Conservation (phyloP, 352 stramenopile genomes). For the Pythium periplocum region DNA sequence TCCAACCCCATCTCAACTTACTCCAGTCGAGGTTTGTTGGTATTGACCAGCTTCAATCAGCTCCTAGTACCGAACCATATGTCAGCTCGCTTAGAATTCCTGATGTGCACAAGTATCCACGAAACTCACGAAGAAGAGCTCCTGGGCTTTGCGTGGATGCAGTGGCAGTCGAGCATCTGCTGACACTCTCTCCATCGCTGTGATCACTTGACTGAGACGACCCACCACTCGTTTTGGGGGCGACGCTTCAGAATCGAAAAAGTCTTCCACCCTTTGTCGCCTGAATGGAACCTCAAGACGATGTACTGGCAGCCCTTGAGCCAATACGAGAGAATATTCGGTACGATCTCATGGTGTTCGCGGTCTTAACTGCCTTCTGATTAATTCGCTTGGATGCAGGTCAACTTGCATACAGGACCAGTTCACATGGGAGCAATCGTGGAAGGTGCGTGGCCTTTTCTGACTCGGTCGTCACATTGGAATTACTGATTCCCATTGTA, state of each 20-base stretch:
- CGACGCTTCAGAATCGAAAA: constrained; percentile 11
- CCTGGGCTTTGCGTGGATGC: constrained; percentile 19
- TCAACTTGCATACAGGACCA: constrained; percentile 15
- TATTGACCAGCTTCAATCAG: constrained; percentile 3
- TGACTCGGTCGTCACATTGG: background rate
- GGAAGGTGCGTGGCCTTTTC: constrained; percentile 12
- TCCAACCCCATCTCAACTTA: background rate
- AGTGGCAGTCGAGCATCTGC: constrained; percentile 7
- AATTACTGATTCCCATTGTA: background rate
- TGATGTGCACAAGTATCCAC: background rate
- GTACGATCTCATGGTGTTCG: constrained; percentile 4
- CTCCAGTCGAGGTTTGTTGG: constrained; percentile 1
- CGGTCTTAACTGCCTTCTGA: background rate
- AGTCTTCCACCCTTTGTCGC: background rate
- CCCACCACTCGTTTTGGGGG: background rate
- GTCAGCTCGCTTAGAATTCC: background rate
- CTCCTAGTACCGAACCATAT: constrained; percentile 4
- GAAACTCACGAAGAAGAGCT: constrained; percentile 18
- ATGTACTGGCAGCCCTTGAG: constrained; percentile 8
- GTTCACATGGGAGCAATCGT: constrained; percentile 22
- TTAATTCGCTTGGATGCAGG: constrained; percentile 1
- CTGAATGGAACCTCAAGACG: too few relatives aligned
- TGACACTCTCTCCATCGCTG: constrained; percentile 3
- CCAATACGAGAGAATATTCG: constrained; percentile 19
- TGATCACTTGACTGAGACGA: background rate